Conservation (phyloP, 1,284 basidiomycete genomes). For the Heterobasidion irregulare region DNA sequence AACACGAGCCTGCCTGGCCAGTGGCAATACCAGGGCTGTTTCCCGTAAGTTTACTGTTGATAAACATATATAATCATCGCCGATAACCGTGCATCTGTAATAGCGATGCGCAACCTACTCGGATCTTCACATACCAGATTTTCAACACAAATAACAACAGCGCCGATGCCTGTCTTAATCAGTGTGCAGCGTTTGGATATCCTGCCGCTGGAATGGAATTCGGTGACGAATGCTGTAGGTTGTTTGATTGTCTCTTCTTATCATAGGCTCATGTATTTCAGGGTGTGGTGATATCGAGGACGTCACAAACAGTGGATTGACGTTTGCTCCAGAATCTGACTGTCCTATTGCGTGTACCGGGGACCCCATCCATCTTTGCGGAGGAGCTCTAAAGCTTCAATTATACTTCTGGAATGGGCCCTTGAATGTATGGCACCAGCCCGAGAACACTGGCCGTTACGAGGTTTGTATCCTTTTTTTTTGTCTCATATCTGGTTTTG, state of each 20-base stretch:
- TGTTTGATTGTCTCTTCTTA: not conserved
- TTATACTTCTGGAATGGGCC: conserved; percentile 56
- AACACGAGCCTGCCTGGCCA: conserved; percentile 49
- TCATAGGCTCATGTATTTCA: conserved; percentile 15
- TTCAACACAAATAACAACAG: conserved; percentile 54
- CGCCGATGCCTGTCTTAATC: conserved; percentile 49
- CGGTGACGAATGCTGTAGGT: conserved; percentile 56
- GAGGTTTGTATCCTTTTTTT: conserved; percentile 33
- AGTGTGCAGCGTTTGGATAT: conserved; percentile 59
- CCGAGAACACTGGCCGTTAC: conserved; percentile 54
- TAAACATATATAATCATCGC: not conserved
- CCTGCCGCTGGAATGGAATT: conserved; percentile 57
- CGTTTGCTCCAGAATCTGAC: conserved; percentile 36
- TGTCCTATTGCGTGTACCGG: conserved; percentile 58
- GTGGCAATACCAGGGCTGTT: conserved; percentile 60
- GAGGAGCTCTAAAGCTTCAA: conserved; percentile 32
- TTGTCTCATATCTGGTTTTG: not conserved
- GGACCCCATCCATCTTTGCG: conserved; percentile 58
- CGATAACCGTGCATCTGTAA: not conserved
- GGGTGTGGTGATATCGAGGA: conserved; percentile 63
- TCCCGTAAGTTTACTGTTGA: conserved; percentile 34
- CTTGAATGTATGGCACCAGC: conserved; percentile 55
- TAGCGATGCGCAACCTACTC: conserved; percentile 26
- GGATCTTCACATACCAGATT: conserved; percentile 53
- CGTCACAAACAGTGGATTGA: conserved; percentile 32